Base-by-base conservation (phyloP, 768 basidiomycete species). In the Mycena latifolia region DNA sequence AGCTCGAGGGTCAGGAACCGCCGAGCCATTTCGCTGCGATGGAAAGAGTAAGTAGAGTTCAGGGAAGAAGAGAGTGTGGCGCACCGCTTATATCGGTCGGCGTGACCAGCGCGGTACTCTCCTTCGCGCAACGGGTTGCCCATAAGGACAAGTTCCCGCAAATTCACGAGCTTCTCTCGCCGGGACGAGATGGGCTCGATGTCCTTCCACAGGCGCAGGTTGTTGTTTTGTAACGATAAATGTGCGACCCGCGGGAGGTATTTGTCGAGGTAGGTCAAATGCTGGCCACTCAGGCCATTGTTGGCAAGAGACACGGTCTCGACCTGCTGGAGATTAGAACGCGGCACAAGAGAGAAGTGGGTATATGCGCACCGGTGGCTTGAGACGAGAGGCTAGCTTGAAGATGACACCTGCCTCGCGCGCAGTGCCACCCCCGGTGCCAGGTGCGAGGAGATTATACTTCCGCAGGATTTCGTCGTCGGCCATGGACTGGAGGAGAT, bases 221-320 rank as follows among this genome's bases (percentile, higher is more conserved):
- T 83, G 74, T 97, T 96, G 70, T 91, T 89, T 76, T 92, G 89
- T 27, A 94, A 75, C 3, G 95, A 93, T 15, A 96, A 84, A 70
- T 94, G 94, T 69, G 86, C 88, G 12, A 98, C 82, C 27, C 86
- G 86, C 0, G 96, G 96, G 0, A 99, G 83, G 72, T 90, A 95
- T 74, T 88, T 87, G 25, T 87, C 79, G 31, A 97, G 80, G 29
- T 86, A 82, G 17, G 84, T 79, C 22, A 97, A 77, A 60, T 89
- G 80, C 5, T 84, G 76, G 8, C 93, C 89, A 50, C 77, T 83
- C 28, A 84, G 71, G 61, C 93, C 86, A 67, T 90, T 89, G 75
- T 92, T 89, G 43, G 95, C 93, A 45, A 99, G 83, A 0, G 95
- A 96, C 15, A 99, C 78, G 0, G 96, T 95, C 75, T 90, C 85